These are phyloP conservation scores for Cenchrus americanus DNA, from an alignment of 176 grass and related monocot species.

Conservation along the genomic window DNA sequence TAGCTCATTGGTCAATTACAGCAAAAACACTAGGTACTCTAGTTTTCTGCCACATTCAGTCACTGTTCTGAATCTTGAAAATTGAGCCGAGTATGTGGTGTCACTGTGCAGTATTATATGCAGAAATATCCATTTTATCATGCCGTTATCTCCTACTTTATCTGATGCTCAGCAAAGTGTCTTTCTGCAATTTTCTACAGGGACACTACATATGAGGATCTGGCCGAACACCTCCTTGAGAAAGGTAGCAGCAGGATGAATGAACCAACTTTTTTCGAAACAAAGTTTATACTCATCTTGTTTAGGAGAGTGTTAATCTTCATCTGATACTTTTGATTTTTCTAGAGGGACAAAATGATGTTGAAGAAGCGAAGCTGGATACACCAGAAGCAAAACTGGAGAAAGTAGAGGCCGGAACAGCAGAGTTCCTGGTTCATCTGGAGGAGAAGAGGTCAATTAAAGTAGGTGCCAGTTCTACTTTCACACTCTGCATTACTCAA, in stretches of 20 bases:
- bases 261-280: background rate
- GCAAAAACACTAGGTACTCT: slow-evolving; percentile 39
- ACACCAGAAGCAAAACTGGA: background rate
- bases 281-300: background rate
- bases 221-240: slow-evolving; percentile 29
- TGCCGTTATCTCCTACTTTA: background rate
- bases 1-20: slow-evolving; percentile 34
- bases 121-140: background rate
- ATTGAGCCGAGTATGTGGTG: no score
- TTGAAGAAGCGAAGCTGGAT: slow-evolving; percentile 44
- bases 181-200: slow-evolving; percentile 29
- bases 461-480: slow-evolving; percentile 23
- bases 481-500: background rate
- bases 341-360: slow-evolving; percentile 44
- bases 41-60: background rate
- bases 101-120: no score
- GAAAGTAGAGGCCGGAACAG: slow-evolving; percentile 74
- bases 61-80: background rate
- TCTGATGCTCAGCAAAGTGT: background rate
- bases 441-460: slow-evolving; percentile 89
- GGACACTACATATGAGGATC: slow-evolving; percentile 25
- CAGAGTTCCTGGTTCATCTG: slow-evolving; percentile 70
- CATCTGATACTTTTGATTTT: background rate
- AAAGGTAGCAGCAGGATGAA: slow-evolving; percentile 37
- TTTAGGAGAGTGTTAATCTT: no score